Evolutionary conservation across 208 protist species (phyloP).

Genomic region (Novymonas esmeraldas): DNA sequence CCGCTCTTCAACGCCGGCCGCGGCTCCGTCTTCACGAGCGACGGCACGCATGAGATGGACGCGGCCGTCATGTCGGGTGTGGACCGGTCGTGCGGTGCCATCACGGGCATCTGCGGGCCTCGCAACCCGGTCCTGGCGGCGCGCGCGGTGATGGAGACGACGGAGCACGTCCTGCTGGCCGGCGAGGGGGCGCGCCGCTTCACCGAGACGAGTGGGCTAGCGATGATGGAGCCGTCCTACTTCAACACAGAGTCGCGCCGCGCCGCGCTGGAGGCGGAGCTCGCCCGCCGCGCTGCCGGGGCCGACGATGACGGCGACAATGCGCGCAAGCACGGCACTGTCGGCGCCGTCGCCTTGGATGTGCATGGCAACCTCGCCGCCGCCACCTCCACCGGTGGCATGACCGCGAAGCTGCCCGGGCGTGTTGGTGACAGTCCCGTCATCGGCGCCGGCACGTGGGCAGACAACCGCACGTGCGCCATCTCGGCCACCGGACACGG

Average conservation of each 20-base stretch:
- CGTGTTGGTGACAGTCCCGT: slow-evolving; percentile 33
- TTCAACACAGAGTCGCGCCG: slow-evolving; percentile 29
- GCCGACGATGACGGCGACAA: slow-evolving; percentile 11
- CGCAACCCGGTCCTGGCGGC: slow-evolving; percentile 33
- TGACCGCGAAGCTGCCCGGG: slow-evolving; percentile 31
- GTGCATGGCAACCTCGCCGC: slow-evolving; percentile 28
- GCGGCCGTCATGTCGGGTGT: slow-evolving; percentile 33
- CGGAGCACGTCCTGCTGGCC: slow-evolving; percentile 31
- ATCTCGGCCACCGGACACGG: slow-evolving; percentile 33
- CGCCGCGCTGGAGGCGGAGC: slow-evolving; percentile 27
- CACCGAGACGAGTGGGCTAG: slow-evolving; percentile 9
- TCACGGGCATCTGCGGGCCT: slow-evolving; percentile 33
- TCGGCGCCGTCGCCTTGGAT: slow-evolving; percentile 28
- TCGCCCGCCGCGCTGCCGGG: slow-evolving; percentile 21
- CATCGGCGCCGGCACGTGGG: slow-evolving; percentile 34
- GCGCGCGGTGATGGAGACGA: slow-evolving; percentile 31
- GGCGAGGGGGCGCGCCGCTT: slow-evolving; percentile 30
- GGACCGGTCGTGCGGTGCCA: slow-evolving; percentile 26
- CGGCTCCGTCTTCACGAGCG: slow-evolving; percentile 33
- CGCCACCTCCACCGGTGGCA: slow-evolving; percentile 33
- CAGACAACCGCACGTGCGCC: slow-evolving; percentile 34
- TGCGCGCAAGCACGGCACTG: slow-evolving; percentile 27
- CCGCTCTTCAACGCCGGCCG: slow-evolving; percentile 35
- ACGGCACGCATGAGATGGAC: slow-evolving; percentile 38
- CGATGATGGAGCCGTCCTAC: slow-evolving; percentile 24